phyloP scores from a whole-genome alignment of 345 rosid species.

The Populus alba region DNA sequence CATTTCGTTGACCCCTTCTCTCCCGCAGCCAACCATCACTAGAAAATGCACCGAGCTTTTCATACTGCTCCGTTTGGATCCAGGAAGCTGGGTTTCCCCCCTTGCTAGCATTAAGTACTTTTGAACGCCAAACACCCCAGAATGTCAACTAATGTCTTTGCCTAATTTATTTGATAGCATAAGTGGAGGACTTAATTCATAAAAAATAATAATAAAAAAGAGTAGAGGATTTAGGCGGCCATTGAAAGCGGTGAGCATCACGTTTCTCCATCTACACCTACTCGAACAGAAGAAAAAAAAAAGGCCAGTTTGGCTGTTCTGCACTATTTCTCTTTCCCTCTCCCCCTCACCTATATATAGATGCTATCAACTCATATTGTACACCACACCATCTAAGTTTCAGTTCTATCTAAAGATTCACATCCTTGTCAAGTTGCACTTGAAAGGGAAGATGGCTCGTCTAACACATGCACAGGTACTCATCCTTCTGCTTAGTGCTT shows the following conservation, averaged over 20 bases:
- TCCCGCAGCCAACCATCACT: not conserved
- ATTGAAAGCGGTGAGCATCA: not conserved
- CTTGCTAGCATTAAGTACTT: too few relatives aligned
- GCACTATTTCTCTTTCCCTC: not conserved
- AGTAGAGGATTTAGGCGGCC: too few relatives aligned
- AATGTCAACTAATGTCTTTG: too few relatives aligned
- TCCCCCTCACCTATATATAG: conserved; percentile 11
- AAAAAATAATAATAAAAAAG: too few relatives aligned
- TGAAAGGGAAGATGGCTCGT: conserved; percentile 12
- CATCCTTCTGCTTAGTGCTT: conserved; percentile 12
- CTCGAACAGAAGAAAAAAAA: not conserved
- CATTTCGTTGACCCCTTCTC: too few relatives aligned
- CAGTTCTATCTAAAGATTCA: not conserved
- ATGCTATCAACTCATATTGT: not conserved
- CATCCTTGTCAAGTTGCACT: not conserved
- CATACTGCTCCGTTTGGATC: too few relatives aligned
- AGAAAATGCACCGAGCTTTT: not conserved
- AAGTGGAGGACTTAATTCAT: not conserved
- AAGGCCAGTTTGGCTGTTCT: conserved; percentile 18
- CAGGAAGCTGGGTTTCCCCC: too few relatives aligned
- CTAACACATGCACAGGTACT: not conserved
- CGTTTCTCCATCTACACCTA: conserved; percentile 2
- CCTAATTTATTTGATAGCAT: too few relatives aligned
- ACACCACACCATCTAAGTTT: not conserved
- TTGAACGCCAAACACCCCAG: too few relatives aligned